Percentiles rank a stretch among this genome's conserved stretches.
These are phyloP conservation scores for Aspergillus sp. DNA, from an alignment of 2,329 filamentous ascomycete species.

Conservation along the genomic window DNA sequence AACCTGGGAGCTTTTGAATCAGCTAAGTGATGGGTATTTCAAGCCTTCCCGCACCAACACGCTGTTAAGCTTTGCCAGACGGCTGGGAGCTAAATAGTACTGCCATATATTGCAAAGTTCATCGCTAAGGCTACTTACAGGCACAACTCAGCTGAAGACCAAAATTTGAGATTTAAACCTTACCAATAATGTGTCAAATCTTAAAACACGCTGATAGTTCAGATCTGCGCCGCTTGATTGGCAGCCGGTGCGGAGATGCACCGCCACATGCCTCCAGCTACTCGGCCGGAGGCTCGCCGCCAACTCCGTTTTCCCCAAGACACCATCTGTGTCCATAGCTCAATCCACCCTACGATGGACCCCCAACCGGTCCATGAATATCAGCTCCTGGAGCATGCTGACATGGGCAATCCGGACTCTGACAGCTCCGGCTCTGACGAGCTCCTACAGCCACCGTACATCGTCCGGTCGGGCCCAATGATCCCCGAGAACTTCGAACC, in stretches of 20 bases:
- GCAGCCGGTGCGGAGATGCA: not conserved
- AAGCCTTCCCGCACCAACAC: too few species aligned
- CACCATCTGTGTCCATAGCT: not conserved
- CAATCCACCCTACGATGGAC: slow-evolving; percentile 25
- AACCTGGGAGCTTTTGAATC: too few species aligned
- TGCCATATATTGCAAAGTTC: not conserved
- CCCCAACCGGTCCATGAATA: slow-evolving; percentile 26
- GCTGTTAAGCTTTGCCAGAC: not conserved
- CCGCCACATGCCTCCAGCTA: not conserved
- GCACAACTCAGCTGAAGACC: not conserved
- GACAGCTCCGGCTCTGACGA: slow-evolving; percentile 50
- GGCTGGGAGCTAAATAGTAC: not conserved
- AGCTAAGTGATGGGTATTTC: too few species aligned
- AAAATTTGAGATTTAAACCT: not conserved
- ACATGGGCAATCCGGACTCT: slow-evolving; percentile 45
- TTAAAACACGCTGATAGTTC: not conserved
- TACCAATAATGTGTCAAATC: not conserved
- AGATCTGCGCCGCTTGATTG: not conserved
- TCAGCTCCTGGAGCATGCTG: slow-evolving; percentile 49
- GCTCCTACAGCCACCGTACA: slow-evolving; percentile 40
- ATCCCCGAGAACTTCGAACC: slow-evolving; percentile 37
- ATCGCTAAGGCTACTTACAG: not conserved
- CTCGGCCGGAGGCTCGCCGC: not conserved
- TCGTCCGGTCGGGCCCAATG: slow-evolving; percentile 37
- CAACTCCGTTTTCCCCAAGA: not conserved